Evolutionary conservation across 371 early-diverging fungal genomes (phyloP), one percentile per base, ranked within the genome.

Genomic region (Mortierella sp.): DNA sequence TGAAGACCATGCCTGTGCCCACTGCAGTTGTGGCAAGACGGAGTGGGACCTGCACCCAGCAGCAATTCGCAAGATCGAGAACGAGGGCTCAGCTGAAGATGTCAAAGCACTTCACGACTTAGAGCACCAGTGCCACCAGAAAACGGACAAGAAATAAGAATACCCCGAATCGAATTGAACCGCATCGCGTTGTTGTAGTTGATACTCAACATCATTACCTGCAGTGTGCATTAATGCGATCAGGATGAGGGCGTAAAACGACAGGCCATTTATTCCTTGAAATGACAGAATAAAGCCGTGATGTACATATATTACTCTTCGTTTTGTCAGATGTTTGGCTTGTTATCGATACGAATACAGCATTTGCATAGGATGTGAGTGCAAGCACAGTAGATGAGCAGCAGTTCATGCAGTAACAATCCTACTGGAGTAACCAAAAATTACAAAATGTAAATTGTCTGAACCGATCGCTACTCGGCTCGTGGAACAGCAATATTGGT

Each of bases 31-130:
- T 55, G 70, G 75, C 55, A 75, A 66, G 40, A 49, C 51, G 45
- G 73, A 72, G 22, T 78, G 78, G 78, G 78, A 78, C 39, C 40
- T 78, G 18, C 70, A 78, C 59, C 78, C 78, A 10, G 66, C 62
- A 10, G 30, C 40, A 6, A 73, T 78, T 52, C 69, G 78, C 18
- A 60, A 66, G 57, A 70, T 73, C 58, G 78, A 73, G 66, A 78
- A 78, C 64, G 58, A 78, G 49, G 78, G 73, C 28, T 62, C 62
- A 8, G 35, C 61, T 0, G 57, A 45, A 20, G 73, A 78, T 49
- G 73, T 72, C 32, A 43, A 57, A 47, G 1, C 16, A 2, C 66
- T 78, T 18, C 78, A 78, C 37, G 62, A 69, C 1, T 68, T 78
- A 20, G 78, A 73, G 57, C 72, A 64, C 35, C 45, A 30, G n/a